Evolutionary conservation across 805 yeast genomes (phyloP).

Genomic region (Ogataea wickerhamii): DNA sequence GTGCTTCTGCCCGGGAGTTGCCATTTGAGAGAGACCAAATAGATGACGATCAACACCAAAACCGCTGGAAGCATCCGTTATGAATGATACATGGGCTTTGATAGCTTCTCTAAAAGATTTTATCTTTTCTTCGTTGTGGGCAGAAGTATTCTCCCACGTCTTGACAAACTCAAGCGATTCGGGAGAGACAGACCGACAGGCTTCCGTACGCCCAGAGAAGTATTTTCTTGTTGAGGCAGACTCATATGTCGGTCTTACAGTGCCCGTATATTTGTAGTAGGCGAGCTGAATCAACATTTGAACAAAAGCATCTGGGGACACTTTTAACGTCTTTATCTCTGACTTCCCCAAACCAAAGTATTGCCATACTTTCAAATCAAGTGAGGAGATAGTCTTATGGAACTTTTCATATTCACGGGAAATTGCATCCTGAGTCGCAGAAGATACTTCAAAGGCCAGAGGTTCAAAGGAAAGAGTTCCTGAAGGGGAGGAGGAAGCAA

Average conservation of each 20-base stretch:
- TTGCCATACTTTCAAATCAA: conserved; percentile 75
- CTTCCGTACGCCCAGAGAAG: conserved; percentile 90
- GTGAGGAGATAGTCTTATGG: conserved; percentile 48
- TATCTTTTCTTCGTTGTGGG: conserved; percentile 54
- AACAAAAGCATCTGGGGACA: conserved; percentile 89
- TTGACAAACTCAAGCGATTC: conserved; percentile 69
- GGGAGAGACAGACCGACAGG: conserved; percentile 77
- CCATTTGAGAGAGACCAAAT: conserved; percentile 77
- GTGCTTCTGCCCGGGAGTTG: conserved; percentile 54
- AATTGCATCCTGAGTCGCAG: conserved; percentile 49
- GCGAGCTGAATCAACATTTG: conserved; percentile 92
- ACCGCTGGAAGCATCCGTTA: conserved; percentile 77
- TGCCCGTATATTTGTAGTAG: conserved; percentile 77
- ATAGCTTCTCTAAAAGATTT: conserved; percentile 69
- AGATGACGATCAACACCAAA: conserved; percentile 92
- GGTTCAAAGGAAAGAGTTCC: conserved; percentile 17
- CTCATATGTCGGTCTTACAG: conserved; percentile 87
- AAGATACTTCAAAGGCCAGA: conserved; percentile 57
- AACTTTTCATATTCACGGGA: conserved; percentile 55
- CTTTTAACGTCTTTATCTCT: conserved; percentile 76
- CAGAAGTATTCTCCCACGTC: conserved; percentile 60
- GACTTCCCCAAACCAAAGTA: conserved; percentile 84
- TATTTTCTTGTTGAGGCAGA: conserved; percentile 91
- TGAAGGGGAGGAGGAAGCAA: conserved; percentile 8
- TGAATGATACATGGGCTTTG: conserved; percentile 68